Base-by-base conservation (phyloP, 495 filamentous ascomycete species). In the Neurospora hispaniola region DNA sequence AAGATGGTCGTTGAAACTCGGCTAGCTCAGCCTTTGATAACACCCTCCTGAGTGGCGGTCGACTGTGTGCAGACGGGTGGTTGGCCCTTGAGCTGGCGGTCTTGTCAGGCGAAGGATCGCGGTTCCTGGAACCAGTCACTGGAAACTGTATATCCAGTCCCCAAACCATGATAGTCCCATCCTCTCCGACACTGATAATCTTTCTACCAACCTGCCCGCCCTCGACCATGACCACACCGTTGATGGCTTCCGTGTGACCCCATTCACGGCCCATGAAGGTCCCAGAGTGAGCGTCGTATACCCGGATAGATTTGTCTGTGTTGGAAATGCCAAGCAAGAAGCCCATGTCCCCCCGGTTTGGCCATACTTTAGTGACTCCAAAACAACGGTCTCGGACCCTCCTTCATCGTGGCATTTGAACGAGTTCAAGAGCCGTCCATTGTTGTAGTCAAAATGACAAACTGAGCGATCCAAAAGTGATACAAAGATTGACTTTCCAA, bases 241-340 rank as follows among this genome's bases (percentile, higher is more conserved):
- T 96, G 54, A 98, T 90, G 54, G 93, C 91, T 78, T 97, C 94
- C 0, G 93, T 96, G 78, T 99, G 96, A 16, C 96, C 96, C 86
- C 93, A 97, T 80, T 97, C 96, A 44, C 92, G 90, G 38, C 92
- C 90, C 70, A 98, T 82, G 74, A 99, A 89, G 35, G 84, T 79
- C 16, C 94, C 95, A 48, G 87, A 86, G 66, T 91, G 89, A 18
- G 89, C 83, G 74, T 96, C 92, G 79, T 99, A 98, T 4, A 98
- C 82, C 27, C 96, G 86, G 72, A 99, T 90, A 8, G 96, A 98
- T 78, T 97, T 98, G 79, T 99, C 96, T 5, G 92, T 96, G 75
- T 92, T 93, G 8, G 96, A 97, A 35, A 96, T 85, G 23, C 92
- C 96, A 38, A 94, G 82, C 71, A 99, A 85, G 66, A 95, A 84